Evolutionary conservation across 805 yeast species (phyloP).

Genomic region (Candida alai): DNA sequence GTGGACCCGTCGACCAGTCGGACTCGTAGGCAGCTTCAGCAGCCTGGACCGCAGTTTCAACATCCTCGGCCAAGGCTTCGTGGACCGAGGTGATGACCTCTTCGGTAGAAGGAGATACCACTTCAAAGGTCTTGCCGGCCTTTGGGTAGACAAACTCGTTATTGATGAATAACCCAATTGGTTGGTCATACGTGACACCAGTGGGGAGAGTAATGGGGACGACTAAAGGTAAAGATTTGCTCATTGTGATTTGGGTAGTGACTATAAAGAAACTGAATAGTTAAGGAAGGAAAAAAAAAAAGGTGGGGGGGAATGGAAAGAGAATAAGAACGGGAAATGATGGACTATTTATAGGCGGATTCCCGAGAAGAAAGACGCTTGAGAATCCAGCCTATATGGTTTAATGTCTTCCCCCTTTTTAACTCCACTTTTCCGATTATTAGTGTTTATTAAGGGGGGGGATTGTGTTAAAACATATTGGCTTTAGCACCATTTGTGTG

Average conservation of each 20-base stretch:
- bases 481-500: too few species aligned
- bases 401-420: too few species aligned
- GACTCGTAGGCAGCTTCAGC: slow-evolving; percentile 74
- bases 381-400: too few species aligned
- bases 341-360: neutral
- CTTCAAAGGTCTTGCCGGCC: slow-evolving; percentile 56
- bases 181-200: slow-evolving; percentile 70
- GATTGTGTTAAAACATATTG: too few species aligned
- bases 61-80: slow-evolving; percentile 75
- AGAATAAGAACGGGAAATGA: neutral
- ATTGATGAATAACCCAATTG: slow-evolving; percentile 86
- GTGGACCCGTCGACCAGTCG: slow-evolving; percentile 66
- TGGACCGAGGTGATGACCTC: slow-evolving; percentile 65
- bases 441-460: too few species aligned
- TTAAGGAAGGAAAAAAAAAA: slow-evolving; percentile 1
- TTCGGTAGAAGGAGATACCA: slow-evolving; percentile 66
- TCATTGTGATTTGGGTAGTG: neutral
- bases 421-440: too few species aligned
- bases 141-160: slow-evolving; percentile 68
- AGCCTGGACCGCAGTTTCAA: slow-evolving; percentile 80
- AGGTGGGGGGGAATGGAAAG: neutral
- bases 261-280: too few species aligned
- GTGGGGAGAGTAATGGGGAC: slow-evolving; percentile 60
- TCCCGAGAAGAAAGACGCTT: neutral
- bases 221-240: slow-evolving; percentile 28